A percentile compares a stretch with the other conserved stretches of the same genome.
phyloP scores from a whole-genome alignment of 225 moss, liverwort and hornwort genomes.

The Ulota crispa region DNA sequence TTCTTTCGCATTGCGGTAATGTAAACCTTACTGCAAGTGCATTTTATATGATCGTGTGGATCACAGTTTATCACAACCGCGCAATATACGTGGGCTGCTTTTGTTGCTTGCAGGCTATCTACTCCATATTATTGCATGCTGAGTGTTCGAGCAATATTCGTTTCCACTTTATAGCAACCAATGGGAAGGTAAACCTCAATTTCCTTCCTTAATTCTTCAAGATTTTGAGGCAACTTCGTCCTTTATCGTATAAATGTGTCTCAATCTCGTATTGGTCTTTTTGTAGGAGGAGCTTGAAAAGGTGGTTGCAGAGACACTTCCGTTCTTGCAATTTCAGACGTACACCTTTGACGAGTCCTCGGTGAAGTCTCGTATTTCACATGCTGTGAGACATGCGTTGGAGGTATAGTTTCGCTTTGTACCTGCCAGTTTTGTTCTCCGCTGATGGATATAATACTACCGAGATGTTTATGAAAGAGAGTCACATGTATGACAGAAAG shows the following conservation, averaged over 20 bases:
- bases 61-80: not conserved
- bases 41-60: not conserved
- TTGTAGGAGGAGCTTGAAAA: conserved; percentile 34
- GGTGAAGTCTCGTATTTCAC: conserved; percentile 32
- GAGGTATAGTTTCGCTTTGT: conserved; percentile 14
- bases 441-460: not conserved
- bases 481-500: not conserved
- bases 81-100: not conserved
- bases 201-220: conserved; percentile 3
- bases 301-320: conserved; percentile 32
- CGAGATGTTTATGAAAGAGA: not conserved
- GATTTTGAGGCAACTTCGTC: not conserved
- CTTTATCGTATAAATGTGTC: not conserved
- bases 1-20: not conserved
- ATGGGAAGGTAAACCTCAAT: conserved; percentile 22
- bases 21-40: not conserved
- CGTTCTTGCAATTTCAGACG: conserved; percentile 35
- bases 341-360: conserved; percentile 32
- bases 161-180: conserved; percentile 34
- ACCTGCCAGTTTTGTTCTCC: not conserved
- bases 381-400: conserved; percentile 37
- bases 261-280: conserved; percentile 9
- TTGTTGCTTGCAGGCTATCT: conserved; percentile 35
- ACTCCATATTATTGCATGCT: conserved; percentile 34
- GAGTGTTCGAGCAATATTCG: conserved; percentile 33